A percentile compares a stretch with the other conserved stretches of the same genome.
phyloP scores from a whole-genome alignment of 2,329 filamentous ascomycete genomes.

The Iodosphaeria phyllophila region DNA sequence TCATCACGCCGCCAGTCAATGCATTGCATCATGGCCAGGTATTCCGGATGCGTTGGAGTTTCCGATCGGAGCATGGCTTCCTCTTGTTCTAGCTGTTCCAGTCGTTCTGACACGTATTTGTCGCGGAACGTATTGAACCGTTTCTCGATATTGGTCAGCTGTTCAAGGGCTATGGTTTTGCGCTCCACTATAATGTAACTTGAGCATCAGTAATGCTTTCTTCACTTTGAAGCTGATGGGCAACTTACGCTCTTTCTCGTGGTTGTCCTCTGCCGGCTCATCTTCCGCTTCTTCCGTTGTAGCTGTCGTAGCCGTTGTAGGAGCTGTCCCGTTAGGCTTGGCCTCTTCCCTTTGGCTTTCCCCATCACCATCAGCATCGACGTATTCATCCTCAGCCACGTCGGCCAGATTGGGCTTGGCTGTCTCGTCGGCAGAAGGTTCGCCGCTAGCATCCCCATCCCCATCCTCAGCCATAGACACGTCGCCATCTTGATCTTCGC shows the following conservation, averaged over 20 bases:
- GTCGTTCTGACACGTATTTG: conserved; percentile 50
- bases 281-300: conserved; percentile 30
- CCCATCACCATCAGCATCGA: background rate
- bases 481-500: conserved; percentile 13
- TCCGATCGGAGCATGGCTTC: conserved; percentile 40
- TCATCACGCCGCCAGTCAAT: conserved; percentile 68
- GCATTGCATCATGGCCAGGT: conserved; percentile 74
- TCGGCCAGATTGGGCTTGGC: conserved; percentile 3
- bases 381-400: conserved; percentile 4
- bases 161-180: conserved; percentile 64
- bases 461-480: conserved; percentile 16
- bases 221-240: no score
- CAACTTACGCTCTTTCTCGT: conserved; percentile 45
- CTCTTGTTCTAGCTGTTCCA: conserved; percentile 60
- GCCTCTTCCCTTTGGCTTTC: background rate
- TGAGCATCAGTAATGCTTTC: conserved; percentile 9
- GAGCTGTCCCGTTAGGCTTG: conserved; percentile 1
- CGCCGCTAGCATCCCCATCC: conserved; percentile 12
- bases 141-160: conserved; percentile 64
- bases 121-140: conserved; percentile 78
- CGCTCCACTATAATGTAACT: conserved; percentile 40
- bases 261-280: conserved; percentile 35
- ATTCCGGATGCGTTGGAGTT: conserved; percentile 70
- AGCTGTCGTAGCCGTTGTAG: conserved; percentile 9
- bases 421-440: conserved; percentile 14